Conservation (phyloP, 202 grass and related monocot genomes). For the Carex arenaria region DNA sequence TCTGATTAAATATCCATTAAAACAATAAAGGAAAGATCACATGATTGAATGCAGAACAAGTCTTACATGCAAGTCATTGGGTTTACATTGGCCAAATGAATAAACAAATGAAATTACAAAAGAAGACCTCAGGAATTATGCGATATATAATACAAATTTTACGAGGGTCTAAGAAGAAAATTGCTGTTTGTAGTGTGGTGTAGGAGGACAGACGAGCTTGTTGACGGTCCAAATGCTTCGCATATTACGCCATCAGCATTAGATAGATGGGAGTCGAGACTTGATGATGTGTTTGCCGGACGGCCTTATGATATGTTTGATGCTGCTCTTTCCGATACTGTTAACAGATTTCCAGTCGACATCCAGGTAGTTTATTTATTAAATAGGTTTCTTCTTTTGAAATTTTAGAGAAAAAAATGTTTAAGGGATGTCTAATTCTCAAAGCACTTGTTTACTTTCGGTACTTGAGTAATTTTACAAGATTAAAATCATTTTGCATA, state of each 20-base stretch:
- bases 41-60: neutral
- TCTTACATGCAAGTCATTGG: neutral
- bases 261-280: constrained; percentile 79
- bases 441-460: neutral
- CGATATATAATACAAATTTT: neutral
- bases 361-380: constrained; percentile 55
- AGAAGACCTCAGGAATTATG: neutral
- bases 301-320: constrained; percentile 95
- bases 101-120: neutral
- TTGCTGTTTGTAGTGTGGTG: constrained; percentile 63
- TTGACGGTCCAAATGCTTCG: constrained; percentile 87
- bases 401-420: neutral
- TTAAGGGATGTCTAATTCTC: neutral
- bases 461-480: neutral
- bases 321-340: constrained; percentile 76
- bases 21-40: neutral
- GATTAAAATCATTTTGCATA: neutral
- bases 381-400: neutral
- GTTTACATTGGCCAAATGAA: neutral
- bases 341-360: constrained; percentile 77
- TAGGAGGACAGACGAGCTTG: constrained; percentile 95
- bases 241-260: constrained; percentile 85
- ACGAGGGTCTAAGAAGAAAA: neutral
- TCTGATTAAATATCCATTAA: neutral
- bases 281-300: constrained; percentile 75